phyloP scores from a whole-genome alignment of 306 rosid species.

The Dicorynia guianensis region DNA sequence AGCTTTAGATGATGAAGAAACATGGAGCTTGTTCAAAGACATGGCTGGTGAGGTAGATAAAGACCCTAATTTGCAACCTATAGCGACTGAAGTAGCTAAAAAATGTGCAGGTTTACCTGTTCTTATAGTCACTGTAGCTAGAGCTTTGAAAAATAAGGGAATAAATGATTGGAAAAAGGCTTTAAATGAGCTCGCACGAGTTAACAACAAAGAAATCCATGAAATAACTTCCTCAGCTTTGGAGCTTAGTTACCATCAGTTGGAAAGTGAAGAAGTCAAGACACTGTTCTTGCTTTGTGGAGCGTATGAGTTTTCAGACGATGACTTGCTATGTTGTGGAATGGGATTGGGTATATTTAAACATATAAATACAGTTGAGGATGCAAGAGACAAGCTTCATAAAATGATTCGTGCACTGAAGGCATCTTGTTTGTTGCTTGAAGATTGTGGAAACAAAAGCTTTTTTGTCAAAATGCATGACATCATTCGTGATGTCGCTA shows the following conservation, averaged over 20 bases:
- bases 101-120: constrained; percentile 1
- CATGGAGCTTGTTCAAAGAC: background rate
- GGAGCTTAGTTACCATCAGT: constrained; percentile 7
- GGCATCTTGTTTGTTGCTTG: background rate
- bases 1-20: background rate
- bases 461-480: background rate
- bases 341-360: constrained; percentile 29
- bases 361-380: background rate
- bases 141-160: background rate
- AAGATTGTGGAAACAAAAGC: background rate
- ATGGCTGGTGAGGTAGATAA: background rate
- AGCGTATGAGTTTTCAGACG: rapidly evolving
- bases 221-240: constrained; percentile 1
- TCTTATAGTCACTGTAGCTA: background rate
- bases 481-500: constrained; percentile 5
- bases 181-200: background rate
- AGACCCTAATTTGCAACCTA: background rate
- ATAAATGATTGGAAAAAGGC: constrained; percentile 6
- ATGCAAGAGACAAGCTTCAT: background rate
- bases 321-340: background rate
- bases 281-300: constrained; percentile 26
- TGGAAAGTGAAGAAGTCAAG: background rate
- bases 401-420: background rate
- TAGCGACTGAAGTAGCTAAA: background rate
- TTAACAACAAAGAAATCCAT: background rate